A percentile compares a stretch with the other conserved stretches of the same genome.
phyloP scores from a whole-genome alignment of 352 stramenopile species.

The Pythium dissotocum region DNA sequence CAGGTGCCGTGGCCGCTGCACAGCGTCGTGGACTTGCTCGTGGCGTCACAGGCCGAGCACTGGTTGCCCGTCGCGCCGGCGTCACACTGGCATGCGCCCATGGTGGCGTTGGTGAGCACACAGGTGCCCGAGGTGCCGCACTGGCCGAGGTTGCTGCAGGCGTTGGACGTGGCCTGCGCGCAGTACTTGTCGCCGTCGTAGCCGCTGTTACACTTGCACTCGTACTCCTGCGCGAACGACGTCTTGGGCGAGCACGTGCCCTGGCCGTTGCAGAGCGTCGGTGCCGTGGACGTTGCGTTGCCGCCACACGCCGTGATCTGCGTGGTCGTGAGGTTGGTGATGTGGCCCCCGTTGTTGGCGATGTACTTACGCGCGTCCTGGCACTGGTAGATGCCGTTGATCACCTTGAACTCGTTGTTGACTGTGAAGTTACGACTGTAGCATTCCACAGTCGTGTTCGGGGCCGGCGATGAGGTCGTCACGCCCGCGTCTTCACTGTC shows the following conservation, averaged over 20 bases:
- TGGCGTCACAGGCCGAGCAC: slow-evolving; percentile 59
- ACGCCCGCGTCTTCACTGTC: slow-evolving; percentile 24
- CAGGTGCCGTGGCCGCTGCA: slow-evolving; percentile 64
- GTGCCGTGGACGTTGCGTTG: slow-evolving; percentile 33
- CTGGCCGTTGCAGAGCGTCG: slow-evolving; percentile 64
- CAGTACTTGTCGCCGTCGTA: slow-evolving; percentile 65
- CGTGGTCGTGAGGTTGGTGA: slow-evolving; percentile 62
- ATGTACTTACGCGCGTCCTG: slow-evolving; percentile 69
- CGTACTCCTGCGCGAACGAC: slow-evolving; percentile 62
- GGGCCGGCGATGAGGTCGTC: slow-evolving; percentile 14
- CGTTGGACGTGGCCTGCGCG: slow-evolving; percentile 50
- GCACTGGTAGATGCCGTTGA: slow-evolving; percentile 82
- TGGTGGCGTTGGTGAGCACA: slow-evolving; percentile 32
- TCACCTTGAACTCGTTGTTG: slow-evolving; percentile 39
- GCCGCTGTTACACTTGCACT: slow-evolving; percentile 76
- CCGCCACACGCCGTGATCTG: slow-evolving; percentile 56
- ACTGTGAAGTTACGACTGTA: slow-evolving; percentile 66
- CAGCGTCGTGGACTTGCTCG: slow-evolving; percentile 28
- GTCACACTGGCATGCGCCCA: slow-evolving; percentile 49
- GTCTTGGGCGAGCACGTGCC: slow-evolving; percentile 66
- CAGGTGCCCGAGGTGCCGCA: slow-evolving; percentile 65
- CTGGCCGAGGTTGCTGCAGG: slow-evolving; percentile 72
- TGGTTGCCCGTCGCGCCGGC: slow-evolving; percentile 60
- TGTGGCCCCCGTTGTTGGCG: slow-evolving; percentile 49
- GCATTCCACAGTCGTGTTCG: slow-evolving; percentile 58